Percentiles rank a stretch among this genome's conserved stretches.
Evolutionary conservation across 805 yeast species (phyloP).

Genomic region (Zygotorulaspora florentina): DNA sequence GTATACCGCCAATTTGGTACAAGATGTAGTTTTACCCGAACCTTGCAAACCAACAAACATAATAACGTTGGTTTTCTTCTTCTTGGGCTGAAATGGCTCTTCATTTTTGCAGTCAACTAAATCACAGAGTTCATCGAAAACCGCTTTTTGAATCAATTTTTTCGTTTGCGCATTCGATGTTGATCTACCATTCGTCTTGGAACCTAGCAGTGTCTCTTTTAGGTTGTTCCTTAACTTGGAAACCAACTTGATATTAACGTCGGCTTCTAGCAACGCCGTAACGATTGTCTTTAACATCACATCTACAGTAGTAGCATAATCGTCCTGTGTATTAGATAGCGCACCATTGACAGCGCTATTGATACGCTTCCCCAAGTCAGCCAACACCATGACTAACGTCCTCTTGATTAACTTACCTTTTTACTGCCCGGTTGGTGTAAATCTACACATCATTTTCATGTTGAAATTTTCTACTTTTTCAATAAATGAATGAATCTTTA

Average conservation of each 20-base stretch:
- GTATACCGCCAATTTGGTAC: constrained; percentile 93
- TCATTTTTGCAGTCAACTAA: constrained; percentile 64
- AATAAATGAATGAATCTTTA: not conserved
- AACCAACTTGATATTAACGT: constrained; percentile 85
- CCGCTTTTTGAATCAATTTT: constrained; percentile 80
- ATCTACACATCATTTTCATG: not conserved
- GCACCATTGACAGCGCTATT: constrained; percentile 68
- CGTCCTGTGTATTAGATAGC: constrained; percentile 54
- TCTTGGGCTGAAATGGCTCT: constrained; percentile 75
- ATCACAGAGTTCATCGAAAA: constrained; percentile 85
- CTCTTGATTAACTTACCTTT: not conserved
- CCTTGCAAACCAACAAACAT: constrained; percentile 99
- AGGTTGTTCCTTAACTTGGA: constrained; percentile 70
- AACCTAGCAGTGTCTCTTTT: constrained; percentile 50
- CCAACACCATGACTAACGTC: constrained; percentile 57
- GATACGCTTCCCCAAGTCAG: constrained; percentile 73
- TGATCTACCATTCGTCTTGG: constrained; percentile 41
- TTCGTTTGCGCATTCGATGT: constrained; percentile 54
- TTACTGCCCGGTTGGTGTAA: not conserved
- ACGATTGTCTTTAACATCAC: constrained; percentile 81
- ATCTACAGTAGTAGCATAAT: constrained; percentile 55
- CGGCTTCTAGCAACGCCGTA: constrained; percentile 87
- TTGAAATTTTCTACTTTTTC: constrained; percentile 6
- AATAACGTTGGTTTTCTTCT: constrained; percentile 71
- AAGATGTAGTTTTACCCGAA: constrained; percentile 97